Base-by-base conservation (phyloP, 2,329 filamentous ascomycete species). In the Penicillium sp. region DNA sequence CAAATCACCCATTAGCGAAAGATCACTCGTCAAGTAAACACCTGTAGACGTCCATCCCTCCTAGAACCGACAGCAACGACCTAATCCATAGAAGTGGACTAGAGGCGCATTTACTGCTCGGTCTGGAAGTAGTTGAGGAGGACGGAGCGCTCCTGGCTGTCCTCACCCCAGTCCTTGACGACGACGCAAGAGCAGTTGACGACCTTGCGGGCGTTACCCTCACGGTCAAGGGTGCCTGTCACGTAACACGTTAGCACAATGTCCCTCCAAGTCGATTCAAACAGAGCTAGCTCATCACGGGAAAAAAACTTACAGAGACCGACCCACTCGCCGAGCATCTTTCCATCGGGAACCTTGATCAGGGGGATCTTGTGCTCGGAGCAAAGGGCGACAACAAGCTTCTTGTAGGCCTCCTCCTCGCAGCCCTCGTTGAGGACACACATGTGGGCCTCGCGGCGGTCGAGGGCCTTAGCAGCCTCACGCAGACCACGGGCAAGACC, bases 101-200 rank as follows among this genome's bases (percentile, higher is more conserved):
- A 55, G 26, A 44, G 49, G 53, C 60, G 61, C 66, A 69, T 78
- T 69, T 82, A 82, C 74, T 82, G 80, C 79, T 82, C 81, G 81
- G 93, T 97, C 87, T 97, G 91, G 93, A 99, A 98, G 91, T 99
- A 99, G 91, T 99, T 97, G 83, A 99, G 92, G 81, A 99, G 91
- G 84, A 98, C 93, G 79, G 90, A 92, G 81, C 95, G 93, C 89
- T 99, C 95, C 86, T 96, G 93, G 73, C 91, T 96, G 88, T 99
- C 95, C 89, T 98, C 95, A 88, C 95, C 95, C 95, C 95, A 99
- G 84, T 99, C 93, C 87, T 95, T 94, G 79, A 99, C 95, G 68
- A 99, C 95, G 78, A 99, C 95, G 88, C 95, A 98, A 80, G 94
- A 98, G 93, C 95, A 99, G 91, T 99, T 99, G 86, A 99, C 95